A percentile compares a stretch with the other conserved stretches of the same genome.
These are phyloP conservation scores for Globisporangium rhizosaccharum DNA, from an alignment of 352 stramenopile species.

Conservation along the genomic window DNA sequence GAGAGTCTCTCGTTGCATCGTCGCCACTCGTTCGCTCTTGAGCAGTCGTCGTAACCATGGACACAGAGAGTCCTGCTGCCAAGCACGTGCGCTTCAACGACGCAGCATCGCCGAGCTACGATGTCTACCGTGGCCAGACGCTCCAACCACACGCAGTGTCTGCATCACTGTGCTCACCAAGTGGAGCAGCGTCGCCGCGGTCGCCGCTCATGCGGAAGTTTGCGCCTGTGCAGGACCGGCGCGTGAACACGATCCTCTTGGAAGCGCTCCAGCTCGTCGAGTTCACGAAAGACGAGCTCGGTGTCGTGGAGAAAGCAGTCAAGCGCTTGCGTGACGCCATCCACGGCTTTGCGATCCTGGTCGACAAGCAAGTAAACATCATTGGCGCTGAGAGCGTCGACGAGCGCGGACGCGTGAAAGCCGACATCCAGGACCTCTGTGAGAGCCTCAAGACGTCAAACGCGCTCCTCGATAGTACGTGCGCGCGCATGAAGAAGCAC, in stretches of 20 bases:
- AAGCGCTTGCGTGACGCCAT: conserved; percentile 56
- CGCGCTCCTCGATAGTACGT: conserved; percentile 44
- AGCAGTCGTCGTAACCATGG: background rate
- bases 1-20: background rate
- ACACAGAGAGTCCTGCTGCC: background rate
- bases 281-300: conserved; percentile 53
- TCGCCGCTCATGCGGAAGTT: conserved; percentile 62
- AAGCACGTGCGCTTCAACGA: conserved; percentile 8
- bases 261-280: conserved; percentile 64
- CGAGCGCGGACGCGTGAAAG: conserved; percentile 39
- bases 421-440: conserved; percentile 57
- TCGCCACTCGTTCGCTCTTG: background rate
- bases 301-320: conserved; percentile 45
- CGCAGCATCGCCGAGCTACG: background rate
- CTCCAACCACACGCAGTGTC: conserved; percentile 1
- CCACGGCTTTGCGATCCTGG: conserved; percentile 55
- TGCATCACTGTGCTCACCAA: background rate
- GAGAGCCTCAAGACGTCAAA: conserved; percentile 53
- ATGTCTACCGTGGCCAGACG: conserved; percentile 3
- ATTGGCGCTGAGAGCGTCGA: conserved; percentile 38
- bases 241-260: conserved; percentile 50
- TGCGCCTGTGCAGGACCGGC: conserved; percentile 42
- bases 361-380: conserved; percentile 77
- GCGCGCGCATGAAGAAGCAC: conserved; percentile 54
- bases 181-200: conserved; percentile 9